Conservation (phyloP, 805 yeast species). For the Candida coleopterorum region DNA sequence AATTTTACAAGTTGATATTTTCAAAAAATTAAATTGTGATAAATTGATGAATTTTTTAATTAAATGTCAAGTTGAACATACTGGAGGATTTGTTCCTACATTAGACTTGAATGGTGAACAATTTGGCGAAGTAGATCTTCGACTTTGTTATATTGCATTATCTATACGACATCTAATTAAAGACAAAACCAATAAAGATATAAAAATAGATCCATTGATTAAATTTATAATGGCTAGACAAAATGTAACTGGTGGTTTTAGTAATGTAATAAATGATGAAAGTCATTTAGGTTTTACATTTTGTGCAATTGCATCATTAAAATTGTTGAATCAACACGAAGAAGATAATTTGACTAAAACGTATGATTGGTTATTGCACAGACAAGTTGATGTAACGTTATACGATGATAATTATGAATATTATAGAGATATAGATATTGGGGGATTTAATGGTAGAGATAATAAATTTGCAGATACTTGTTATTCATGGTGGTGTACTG, state of each 20-base stretch:
- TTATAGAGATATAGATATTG: constrained; percentile 45
- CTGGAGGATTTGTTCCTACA: constrained; percentile 34
- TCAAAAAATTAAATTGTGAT: constrained; percentile 27
- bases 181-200: constrained; percentile 20
- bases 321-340: constrained; percentile 31
- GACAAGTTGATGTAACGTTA: constrained; percentile 49
- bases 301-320: constrained; percentile 69
- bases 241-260: constrained; percentile 67
- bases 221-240: constrained; percentile 27
- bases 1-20: constrained; percentile 44
- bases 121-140: constrained; percentile 66
- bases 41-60: constrained; percentile 54
- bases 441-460: constrained; percentile 85
- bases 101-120: constrained; percentile 15
- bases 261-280: constrained; percentile 49
- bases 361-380: constrained; percentile 53
- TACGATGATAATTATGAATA: constrained; percentile 18
- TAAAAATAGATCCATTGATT: constrained; percentile 39
- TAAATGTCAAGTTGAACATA: constrained; percentile 50
- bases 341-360: constrained; percentile 31
- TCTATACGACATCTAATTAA: constrained; percentile 53
- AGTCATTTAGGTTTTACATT: constrained; percentile 85
- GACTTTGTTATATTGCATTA: constrained; percentile 72
- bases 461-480: constrained; percentile 85
- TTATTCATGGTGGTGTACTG: constrained; percentile 80